Conservation (phyloP, 2,329 filamentous ascomycete species). For the Verticillium dahliae region DNA sequence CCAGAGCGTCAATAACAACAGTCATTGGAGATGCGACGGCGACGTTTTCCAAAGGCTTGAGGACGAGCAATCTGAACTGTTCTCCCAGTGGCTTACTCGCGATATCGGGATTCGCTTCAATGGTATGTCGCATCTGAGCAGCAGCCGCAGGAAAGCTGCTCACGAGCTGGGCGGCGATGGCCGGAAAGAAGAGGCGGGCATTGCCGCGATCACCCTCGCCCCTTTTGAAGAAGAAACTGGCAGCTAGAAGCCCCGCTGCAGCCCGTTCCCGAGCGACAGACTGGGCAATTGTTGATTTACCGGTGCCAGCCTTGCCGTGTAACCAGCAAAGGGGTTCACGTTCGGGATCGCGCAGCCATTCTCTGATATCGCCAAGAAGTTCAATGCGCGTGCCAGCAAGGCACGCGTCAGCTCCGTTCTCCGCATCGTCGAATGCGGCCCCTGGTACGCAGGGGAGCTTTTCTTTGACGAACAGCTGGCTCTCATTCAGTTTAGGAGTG, state of each 20-base stretch:
- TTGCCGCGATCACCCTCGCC: constrained; percentile 29
- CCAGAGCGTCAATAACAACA: background rate
- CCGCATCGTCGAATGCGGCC: constrained; percentile 24
- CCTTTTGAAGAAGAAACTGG: constrained; percentile 39
- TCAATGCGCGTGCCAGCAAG: constrained; percentile 21
- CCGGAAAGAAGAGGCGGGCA: constrained; percentile 29
- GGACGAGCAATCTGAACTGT: constrained; percentile 34
- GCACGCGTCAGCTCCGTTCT: constrained; percentile 24
- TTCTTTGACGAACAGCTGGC: background rate
- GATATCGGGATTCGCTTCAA: constrained; percentile 23
- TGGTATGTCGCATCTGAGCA: constrained; percentile 16
- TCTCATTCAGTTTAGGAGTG: background rate
- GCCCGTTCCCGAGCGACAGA: constrained; percentile 17
- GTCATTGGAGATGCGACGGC: constrained; percentile 3
- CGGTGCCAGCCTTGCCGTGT: constrained; percentile 29
- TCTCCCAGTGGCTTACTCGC: constrained; percentile 18
- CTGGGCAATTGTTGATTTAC: constrained; percentile 31
- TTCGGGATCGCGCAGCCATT: constrained; percentile 15
- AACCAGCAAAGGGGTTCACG: constrained; percentile 26
- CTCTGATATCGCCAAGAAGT: constrained; percentile 20
- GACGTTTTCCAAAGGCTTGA: constrained; percentile 23
- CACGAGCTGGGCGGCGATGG: constrained; percentile 26
- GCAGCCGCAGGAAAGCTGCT: constrained; percentile 16
- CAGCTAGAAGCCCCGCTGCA: constrained; percentile 15
- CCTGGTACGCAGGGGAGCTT: constrained; percentile 13